Base-by-base conservation (phyloP, 148 eudicot genomes). In the Diospyros kaki region DNA sequence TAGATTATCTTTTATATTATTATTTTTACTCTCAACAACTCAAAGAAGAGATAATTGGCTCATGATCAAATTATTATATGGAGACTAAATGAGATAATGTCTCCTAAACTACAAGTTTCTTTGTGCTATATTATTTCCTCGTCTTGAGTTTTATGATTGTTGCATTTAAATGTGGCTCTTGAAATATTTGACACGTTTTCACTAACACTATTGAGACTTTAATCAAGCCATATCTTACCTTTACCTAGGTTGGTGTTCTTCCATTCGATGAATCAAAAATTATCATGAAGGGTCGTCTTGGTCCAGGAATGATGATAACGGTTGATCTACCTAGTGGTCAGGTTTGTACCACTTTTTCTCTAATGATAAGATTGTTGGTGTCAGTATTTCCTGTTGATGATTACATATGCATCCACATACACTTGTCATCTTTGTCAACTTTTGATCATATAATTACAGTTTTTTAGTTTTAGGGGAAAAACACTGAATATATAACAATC, bases 221-320 rank as follows among this genome's bases (percentile, higher is more conserved):
- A 83, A 71, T 79, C 80, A 66, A 67, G 77, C 68, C 73, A 64
- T 79, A 75, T 74, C 73, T 80, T 74, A 60, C 73, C 72, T 61
- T 75, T 72, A 79, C 84, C 74, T 83, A 94, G 98, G 98, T 95
- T 79, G 98, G 98, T 69, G 98, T 95, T 75, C 78, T 95, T 52
- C 98, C 98, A 46, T 85, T 89, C 87, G 98, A 95, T 86, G 97
- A 95, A 75, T 95, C 98, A 60, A 92, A 95, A 80, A 85, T 95
- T 73, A 86, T 79, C 73, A 92, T 90, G 97, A 95, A 95, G 86
- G 98, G 98, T 73, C 98, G 98, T 40, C 86, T 95, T 77, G 98
- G 98, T 83, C 98, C 98, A 68, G 98, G 98, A 80, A 95, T 95
- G 98, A 95, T 95, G 98, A 95, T 95, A 73, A 17, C 96, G 60